Evolutionary conservation across 192 early-diverging fungal species (phyloP).

Genomic region (Coemansia guatemalensis): DNA sequence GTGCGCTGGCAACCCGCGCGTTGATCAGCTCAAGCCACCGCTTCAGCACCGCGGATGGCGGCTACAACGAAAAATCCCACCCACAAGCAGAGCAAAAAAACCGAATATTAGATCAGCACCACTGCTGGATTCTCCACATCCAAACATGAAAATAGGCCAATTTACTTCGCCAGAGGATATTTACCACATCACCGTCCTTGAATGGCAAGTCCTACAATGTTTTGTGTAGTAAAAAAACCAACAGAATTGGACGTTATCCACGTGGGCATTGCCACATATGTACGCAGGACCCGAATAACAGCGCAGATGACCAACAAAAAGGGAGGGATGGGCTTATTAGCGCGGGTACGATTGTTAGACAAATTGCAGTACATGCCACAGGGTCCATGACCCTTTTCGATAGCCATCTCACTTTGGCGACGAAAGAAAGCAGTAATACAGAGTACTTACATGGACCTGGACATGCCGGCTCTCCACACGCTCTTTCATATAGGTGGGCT

Average conservation of each 20-base stretch:
- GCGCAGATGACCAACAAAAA: not conserved
- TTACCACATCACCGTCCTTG: slow-evolving; percentile 79
- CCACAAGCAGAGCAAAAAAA: not conserved
- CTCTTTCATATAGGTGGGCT: slow-evolving; percentile 76
- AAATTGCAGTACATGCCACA: no score
- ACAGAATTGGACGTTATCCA: not conserved
- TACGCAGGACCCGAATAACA: not conserved
- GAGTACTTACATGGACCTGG: slow-evolving; percentile 61
- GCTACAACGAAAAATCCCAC: slow-evolving; percentile 12
- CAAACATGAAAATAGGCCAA: not conserved
- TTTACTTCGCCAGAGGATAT: not conserved
- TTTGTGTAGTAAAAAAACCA: not conserved
- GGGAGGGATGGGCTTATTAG: not conserved
- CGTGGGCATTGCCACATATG: not conserved
- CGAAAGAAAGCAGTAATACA: not conserved
- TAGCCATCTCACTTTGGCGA: not conserved
- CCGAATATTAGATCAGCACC: not conserved
- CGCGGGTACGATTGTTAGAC: no score
- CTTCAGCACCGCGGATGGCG: slow-evolving; percentile 53
- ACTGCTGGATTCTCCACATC: not conserved
- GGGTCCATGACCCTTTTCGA: not conserved
- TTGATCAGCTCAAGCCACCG: slow-evolving; percentile 70
- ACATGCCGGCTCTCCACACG: slow-evolving; percentile 64
- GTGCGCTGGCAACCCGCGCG: slow-evolving; percentile 46
- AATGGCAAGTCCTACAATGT: slow-evolving; percentile 71